Percentiles rank a stretch among this genome's conserved stretches.
These are phyloP conservation scores for Saccharomyces hybrid DNA, from an alignment of 1,139 yeast genomes.

Conservation along the genomic window DNA sequence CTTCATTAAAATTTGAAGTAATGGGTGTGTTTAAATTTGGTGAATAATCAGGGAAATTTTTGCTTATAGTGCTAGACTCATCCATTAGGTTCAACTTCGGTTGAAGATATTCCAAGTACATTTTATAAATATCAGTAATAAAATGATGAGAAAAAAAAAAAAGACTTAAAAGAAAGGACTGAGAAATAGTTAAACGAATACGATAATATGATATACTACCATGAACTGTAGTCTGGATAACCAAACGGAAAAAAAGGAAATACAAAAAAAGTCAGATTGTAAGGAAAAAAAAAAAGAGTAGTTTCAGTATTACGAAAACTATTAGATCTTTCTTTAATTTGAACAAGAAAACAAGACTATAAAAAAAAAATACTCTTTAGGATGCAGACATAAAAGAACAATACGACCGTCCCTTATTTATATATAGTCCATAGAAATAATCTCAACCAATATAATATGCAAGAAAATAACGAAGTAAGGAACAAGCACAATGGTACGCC, in stretches of 20 bases:
- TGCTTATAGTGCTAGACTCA: not conserved
- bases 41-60: not conserved
- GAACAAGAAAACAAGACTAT: not conserved
- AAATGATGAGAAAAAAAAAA: not conserved
- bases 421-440: not conserved
- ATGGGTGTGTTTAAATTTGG: not conserved
- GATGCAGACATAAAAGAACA: not conserved
- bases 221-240: not conserved
- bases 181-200: not conserved
- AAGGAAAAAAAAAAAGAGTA: not conserved
- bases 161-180: not conserved
- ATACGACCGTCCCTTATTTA: not conserved
- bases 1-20: not conserved
- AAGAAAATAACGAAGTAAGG: not conserved
- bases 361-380: not conserved
- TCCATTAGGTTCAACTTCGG: not conserved
- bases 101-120: not conserved
- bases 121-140: not conserved
- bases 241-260: not conserved
- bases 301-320: not conserved
- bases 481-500: not conserved
- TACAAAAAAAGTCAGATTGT: not conserved
- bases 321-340: not conserved
- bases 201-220: not conserved
- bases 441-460: not conserved